Evolutionary conservation across 352 stramenopile genomes (phyloP), one percentile per base, ranked within the genome.

Genomic region (Phytopythium mirpurense): DNA sequence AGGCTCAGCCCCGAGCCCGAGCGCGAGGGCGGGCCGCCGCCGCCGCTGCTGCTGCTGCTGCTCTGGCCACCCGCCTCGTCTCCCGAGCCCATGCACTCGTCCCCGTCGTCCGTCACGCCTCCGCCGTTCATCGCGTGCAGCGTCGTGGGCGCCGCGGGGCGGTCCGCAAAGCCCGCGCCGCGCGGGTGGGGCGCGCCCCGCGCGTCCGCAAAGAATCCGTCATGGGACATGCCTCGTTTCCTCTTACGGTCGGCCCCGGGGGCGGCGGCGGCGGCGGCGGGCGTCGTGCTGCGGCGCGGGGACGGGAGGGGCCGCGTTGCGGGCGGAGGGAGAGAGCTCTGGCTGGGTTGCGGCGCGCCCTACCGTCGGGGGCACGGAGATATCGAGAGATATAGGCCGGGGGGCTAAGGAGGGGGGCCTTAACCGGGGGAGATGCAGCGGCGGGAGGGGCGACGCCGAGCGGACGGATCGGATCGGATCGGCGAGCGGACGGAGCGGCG

Each of bases 201-300:
- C 46, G 57, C 60, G 42, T 60, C 49, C 48, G 66, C 63, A 66
- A 70, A 84, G 68, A 72, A 79, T 63, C 70, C 73, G 47, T 84
- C 73, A 74, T 70, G 63, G 66, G 73, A 82, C 73, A 84, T 84
- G 50, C 59, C 70, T 62, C 72, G 70, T 59, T 83, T 80, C 59
- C 72, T 73, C 60, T 80, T 79, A 59, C 72, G 72, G 68, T 80
- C 64, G 41, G 69, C 69, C 58, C 68, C 62, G 59, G 66, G 65
- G 52, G 63, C 50, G 42, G 56, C 57, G 57, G 35, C 27, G 43
- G 18, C 27, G 56, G 24, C 29, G 27, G 45, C 45, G 29, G 19
- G 45, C 45, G 45, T 51, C 45, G 45, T 51, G 32, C 19, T 19
- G 5, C 29, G n/a, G n/a, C n/a, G n/a, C n/a, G n/a, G n/a, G n/a